Evolutionary conservation across 2,329 filamentous ascomycete species (phyloP).

Genomic region (Pseudohalonectria lignicola): DNA sequence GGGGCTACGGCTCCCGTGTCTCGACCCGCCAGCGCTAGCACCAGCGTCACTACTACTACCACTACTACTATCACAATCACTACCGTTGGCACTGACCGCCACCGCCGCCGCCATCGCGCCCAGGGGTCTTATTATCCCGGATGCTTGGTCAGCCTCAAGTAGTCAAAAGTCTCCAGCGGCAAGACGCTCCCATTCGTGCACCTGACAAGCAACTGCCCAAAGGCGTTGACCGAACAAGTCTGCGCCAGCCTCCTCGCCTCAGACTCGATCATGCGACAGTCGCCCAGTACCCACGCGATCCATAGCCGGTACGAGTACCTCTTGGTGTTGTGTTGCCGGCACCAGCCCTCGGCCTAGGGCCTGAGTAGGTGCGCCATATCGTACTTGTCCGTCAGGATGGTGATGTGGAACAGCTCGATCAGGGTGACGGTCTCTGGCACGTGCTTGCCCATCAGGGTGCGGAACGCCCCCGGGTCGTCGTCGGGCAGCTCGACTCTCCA

Average conservation of each 20-base stretch:
- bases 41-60: no score
- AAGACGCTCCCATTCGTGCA: slow-evolving; percentile 1
- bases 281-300: slow-evolving; percentile 20
- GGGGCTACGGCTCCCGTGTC: no score
- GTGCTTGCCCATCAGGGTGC: slow-evolving; percentile 14
- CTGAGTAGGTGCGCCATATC: slow-evolving; percentile 13
- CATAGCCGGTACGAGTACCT: slow-evolving; percentile 15
- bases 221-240: neutral
- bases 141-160: neutral
- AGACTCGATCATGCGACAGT: slow-evolving; percentile 10
- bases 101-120: no score
- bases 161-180: slow-evolving; percentile 2
- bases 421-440: slow-evolving; percentile 12
- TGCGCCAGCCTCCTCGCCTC: neutral
- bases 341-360: slow-evolving; percentile 15
- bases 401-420: slow-evolving; percentile 14
- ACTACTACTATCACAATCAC: no score
- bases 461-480: slow-evolving; percentile 16
- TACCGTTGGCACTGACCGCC: no score
- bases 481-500: slow-evolving; percentile 19
- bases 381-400: slow-evolving; percentile 19
- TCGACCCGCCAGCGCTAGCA: no score
- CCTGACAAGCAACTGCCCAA: neutral
- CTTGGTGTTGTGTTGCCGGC: slow-evolving; percentile 6
- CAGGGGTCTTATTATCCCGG: no score